Evolutionary conservation across 768 basidiomycete genomes (phyloP), one percentile per base, ranked within the genome.

Genomic region (Clavaria fumosa): DNA sequence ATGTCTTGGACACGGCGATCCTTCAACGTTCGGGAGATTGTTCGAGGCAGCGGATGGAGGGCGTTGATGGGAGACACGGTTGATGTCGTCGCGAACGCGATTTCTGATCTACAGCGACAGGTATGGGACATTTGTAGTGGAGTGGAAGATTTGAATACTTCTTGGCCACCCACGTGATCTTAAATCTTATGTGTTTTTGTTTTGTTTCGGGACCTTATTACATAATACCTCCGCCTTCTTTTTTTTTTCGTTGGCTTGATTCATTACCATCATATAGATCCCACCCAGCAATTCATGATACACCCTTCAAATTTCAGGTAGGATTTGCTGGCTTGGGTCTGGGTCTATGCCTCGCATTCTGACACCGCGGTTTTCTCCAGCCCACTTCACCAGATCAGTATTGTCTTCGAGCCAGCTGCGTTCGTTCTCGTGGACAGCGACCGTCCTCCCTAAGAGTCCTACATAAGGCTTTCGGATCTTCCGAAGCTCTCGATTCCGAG

Each of bases 371-470:
- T n/a, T n/a, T n/a, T n/a, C 35, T 7, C n/a, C 50, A 70, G 67
- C 53, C 54, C 61, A 50, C 63, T 58, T 61, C 60, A 63, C 50
- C 64, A 62, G 53, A 62, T 61, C 48, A 62, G 57, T 59, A 64
- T 72, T 67, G 64, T 69, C 59, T 68, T 75, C 56, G 65, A 62
- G 55, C 78, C 77, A 47, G 68, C 72, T 61, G 68, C 58, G 43
- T 65, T 62, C 56, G 51, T 60, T 56, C 61, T 74, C 47, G 59
- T 75, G 54, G 74, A 74, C 70, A 72, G 71, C 37, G 79, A 85
- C 66, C 64, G 75, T 46, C 82, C 82, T 52, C 82, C 82, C 68
- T 85, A 78, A 71, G 59, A 57, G 58, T 52, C 22, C 30, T 43
- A 38, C 43, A 49, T 40, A 38, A 35, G 40, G 43, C 40, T 32